Percentiles rank a stretch among this genome's conserved stretches.
Conservation (phyloP, 176 grass and related monocot genomes). For the Stipa capillata region DNA sequence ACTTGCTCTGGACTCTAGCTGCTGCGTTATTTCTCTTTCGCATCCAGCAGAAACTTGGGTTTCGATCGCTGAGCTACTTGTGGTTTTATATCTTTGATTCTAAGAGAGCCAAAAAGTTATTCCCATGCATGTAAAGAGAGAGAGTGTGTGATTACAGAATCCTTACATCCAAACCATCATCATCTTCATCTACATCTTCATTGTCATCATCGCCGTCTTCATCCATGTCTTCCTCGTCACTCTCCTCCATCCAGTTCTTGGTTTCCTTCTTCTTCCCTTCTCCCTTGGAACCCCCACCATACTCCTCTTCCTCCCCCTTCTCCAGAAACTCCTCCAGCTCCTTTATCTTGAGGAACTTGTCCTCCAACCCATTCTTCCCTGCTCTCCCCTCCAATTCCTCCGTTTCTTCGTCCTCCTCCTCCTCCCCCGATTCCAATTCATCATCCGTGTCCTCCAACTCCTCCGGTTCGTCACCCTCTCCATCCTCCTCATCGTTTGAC, state of each 20-base stretch:
- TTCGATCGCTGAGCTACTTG: not conserved
- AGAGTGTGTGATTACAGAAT: not conserved
- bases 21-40: not conserved
- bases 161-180: constrained; percentile 59
- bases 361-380: constrained; percentile 45
- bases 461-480: constrained; percentile 19
- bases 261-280: constrained; percentile 26
- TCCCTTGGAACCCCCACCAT: constrained; percentile 33
- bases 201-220: constrained; percentile 14
- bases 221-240: constrained; percentile 12
- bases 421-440: constrained; percentile 15
- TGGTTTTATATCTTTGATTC: not conserved
- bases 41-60: not conserved
- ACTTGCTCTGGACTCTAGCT: not conserved
- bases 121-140: not conserved
- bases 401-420: constrained; percentile 13
- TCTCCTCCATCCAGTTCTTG: constrained; percentile 27
- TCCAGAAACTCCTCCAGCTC: constrained; percentile 57
- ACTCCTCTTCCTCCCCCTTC: constrained; percentile 58
- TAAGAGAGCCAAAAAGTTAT: not conserved
- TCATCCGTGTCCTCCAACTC: constrained; percentile 17
- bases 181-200: constrained; percentile 35
- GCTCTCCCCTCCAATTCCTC: not conserved
- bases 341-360: constrained; percentile 72
- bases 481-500: constrained; percentile 15